phyloP scores from a whole-genome alignment of 2,329 filamentous ascomycete species.

The Calcarisporium arbuscula region DNA sequence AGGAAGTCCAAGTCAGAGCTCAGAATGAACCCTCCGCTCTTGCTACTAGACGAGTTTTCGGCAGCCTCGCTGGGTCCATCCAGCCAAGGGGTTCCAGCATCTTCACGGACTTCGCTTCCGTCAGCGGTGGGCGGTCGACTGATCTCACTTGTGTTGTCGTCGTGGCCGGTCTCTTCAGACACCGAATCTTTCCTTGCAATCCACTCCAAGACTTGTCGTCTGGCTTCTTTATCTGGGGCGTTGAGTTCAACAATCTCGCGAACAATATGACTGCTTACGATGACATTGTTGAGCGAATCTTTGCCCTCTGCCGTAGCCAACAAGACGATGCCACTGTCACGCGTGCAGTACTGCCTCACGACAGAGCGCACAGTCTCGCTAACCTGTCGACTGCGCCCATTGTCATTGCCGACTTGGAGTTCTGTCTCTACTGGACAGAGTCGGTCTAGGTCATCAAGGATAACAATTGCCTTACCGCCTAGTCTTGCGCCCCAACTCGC shows the following conservation, averaged over 20 bases:
- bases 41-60: conserved; percentile 28
- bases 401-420: conserved; percentile 87
- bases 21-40: conserved; percentile 61
- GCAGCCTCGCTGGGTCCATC: conserved; percentile 51
- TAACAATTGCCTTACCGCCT: conserved; percentile 75
- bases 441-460: conserved; percentile 89
- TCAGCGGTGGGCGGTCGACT: conserved; percentile 54
- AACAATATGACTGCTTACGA: conserved; percentile 87
- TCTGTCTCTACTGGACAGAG: conserved; percentile 92
- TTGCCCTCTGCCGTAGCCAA: conserved; percentile 90
- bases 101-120: conserved; percentile 44
- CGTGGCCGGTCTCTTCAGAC: conserved; percentile 29
- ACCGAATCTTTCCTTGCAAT: conserved; percentile 56
- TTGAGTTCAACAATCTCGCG: conserved; percentile 85
- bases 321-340: conserved; percentile 74
- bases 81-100: conserved; percentile 66
- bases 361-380: conserved; percentile 83
- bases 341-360: conserved; percentile 75
- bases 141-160: conserved; percentile 31
- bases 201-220: conserved; percentile 76
- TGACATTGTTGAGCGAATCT: conserved; percentile 82
- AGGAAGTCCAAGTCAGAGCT: conserved; percentile 80
- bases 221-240: conserved; percentile 86
- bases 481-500: conserved; percentile 88
- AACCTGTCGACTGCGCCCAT: conserved; percentile 84